Evolutionary conservation across 2,329 filamentous ascomycete genomes (phyloP).

Genomic region (Ophiosphaerella korrae): DNA sequence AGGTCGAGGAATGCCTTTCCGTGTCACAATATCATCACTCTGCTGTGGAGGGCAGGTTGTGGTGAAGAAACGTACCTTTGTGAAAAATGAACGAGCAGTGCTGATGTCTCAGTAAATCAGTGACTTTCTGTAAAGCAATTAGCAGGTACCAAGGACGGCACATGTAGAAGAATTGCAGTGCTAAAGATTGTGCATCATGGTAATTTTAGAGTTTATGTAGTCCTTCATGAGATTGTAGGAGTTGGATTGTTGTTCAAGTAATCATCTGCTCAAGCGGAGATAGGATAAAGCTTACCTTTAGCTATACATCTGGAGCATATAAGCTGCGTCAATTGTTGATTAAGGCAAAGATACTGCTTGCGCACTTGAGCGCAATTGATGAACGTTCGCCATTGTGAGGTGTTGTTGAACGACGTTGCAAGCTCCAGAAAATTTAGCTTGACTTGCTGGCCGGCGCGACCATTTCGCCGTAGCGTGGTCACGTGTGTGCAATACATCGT

Average conservation of each 20-base stretch:
- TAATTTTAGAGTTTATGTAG: slow-evolving; percentile 60
- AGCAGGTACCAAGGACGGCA: slow-evolving; percentile 12
- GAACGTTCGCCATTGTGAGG: slow-evolving; percentile 5
- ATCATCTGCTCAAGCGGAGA: slow-evolving; percentile 48
- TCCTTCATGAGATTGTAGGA: slow-evolving; percentile 62
- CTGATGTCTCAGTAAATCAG: neutral
- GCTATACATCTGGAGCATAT: neutral
- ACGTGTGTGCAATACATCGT: slow-evolving; percentile 7
- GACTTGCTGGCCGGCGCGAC: slow-evolving; percentile 13
- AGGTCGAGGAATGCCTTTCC: slow-evolving; percentile 72
- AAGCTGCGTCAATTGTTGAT: slow-evolving; percentile 19
- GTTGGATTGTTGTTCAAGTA: slow-evolving; percentile 61
- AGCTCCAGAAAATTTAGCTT: slow-evolving; percentile 34
- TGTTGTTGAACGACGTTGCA: slow-evolving; percentile 15
- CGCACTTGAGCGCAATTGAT: slow-evolving; percentile 19
- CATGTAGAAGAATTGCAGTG: slow-evolving; percentile 7
- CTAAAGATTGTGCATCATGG: slow-evolving; percentile 52
- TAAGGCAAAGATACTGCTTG: slow-evolving; percentile 9
- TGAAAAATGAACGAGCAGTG: neutral
- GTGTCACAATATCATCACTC: slow-evolving; percentile 68
- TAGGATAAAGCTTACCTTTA: slow-evolving; percentile 21
- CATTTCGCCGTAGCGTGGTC: slow-evolving; percentile 24
- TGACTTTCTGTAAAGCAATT: slow-evolving; percentile 19
- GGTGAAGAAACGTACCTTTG: slow-evolving; percentile 2
- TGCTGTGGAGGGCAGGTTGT: slow-evolving; percentile 31